phyloP scores from a whole-genome alignment of 768 basidiomycete genomes.

The Lactifluus piperatus region DNA sequence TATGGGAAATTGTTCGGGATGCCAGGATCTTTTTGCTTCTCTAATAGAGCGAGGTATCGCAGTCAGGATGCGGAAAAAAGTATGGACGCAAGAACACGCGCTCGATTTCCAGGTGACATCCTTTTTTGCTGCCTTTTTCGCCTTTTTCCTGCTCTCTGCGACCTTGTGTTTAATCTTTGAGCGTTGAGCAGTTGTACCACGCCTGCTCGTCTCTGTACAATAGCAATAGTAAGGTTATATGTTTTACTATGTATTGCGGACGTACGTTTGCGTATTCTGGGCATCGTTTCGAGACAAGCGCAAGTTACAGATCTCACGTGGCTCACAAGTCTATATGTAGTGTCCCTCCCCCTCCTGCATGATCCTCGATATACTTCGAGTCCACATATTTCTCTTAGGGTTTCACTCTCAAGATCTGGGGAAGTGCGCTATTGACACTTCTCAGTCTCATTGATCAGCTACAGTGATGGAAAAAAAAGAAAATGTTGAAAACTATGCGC shows the following conservation, averaged over 20 bases:
- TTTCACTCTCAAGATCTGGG: too few relatives aligned
- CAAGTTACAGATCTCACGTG: neutral
- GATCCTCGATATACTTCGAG: too few relatives aligned
- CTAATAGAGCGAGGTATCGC: constrained; percentile 29
- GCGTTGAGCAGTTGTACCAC: constrained; percentile 63
- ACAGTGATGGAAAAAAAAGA: neutral
- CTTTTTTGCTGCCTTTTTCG: constrained; percentile 64
- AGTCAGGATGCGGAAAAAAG: constrained; percentile 3
- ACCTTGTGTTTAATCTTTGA: constrained; percentile 68
- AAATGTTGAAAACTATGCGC: neutral
- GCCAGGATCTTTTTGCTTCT: constrained; percentile 82
- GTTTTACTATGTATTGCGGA: neutral
- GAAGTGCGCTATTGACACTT: too few relatives aligned
- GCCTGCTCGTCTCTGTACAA: constrained; percentile 70
- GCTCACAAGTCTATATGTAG: neutral
- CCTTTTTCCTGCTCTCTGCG: constrained; percentile 69
- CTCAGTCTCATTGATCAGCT: too few relatives aligned
- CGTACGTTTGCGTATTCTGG: constrained; percentile 24
- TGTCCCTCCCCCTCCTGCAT: too few relatives aligned
- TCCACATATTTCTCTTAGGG: too few relatives aligned
- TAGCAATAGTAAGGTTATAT: neutral
- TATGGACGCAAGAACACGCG: constrained; percentile 32
- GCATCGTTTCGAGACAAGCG: constrained; percentile 9
- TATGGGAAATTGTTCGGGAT: constrained; percentile 91
- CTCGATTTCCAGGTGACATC: constrained; percentile 85